Percentiles rank a stretch among this genome's conserved stretches.
phyloP scores from a whole-genome alignment of 2,329 filamentous ascomycete genomes.

The Plenodomus lindquistii region DNA sequence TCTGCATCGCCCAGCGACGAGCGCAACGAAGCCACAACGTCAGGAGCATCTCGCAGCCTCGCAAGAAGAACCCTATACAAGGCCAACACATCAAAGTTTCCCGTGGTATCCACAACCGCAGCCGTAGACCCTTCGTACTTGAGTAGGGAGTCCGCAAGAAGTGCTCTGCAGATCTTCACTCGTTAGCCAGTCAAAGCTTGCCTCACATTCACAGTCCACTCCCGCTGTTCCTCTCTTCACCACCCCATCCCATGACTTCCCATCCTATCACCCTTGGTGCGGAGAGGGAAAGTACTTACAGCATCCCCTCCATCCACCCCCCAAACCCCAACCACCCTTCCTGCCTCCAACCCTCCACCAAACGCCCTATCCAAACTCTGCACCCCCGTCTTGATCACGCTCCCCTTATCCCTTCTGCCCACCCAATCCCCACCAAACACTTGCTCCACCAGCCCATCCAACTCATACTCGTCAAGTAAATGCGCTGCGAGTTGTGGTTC shows the following conservation, averaged over 20 bases:
- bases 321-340: conserved; percentile 42
- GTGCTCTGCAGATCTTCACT: conserved; percentile 23
- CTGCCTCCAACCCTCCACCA: conserved; percentile 43
- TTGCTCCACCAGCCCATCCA: conserved; percentile 15
- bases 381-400: conserved; percentile 26
- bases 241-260: too few relatives aligned
- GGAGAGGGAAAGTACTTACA: conserved; percentile 17
- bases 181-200: too few relatives aligned
- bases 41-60: conserved; percentile 16
- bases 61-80: conserved; percentile 40
- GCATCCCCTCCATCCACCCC: conserved; percentile 29
- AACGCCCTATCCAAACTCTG: conserved; percentile 43
- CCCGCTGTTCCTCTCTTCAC: not conserved
- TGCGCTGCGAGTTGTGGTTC: conserved; percentile 23
- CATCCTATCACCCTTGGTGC: not conserved
- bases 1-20: not conserved
- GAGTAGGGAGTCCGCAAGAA: conserved; percentile 48
- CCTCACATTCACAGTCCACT: not conserved
- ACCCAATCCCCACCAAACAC: conserved; percentile 1
- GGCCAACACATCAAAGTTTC: conserved; percentile 50
- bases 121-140: conserved; percentile 27
- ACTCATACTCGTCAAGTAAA: conserved; percentile 19
- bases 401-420: not conserved
- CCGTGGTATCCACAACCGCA: conserved; percentile 52
- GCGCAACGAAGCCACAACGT: not conserved